Conservation (phyloP, 768 basidiomycete species). For the Mycena alexandri region DNA sequence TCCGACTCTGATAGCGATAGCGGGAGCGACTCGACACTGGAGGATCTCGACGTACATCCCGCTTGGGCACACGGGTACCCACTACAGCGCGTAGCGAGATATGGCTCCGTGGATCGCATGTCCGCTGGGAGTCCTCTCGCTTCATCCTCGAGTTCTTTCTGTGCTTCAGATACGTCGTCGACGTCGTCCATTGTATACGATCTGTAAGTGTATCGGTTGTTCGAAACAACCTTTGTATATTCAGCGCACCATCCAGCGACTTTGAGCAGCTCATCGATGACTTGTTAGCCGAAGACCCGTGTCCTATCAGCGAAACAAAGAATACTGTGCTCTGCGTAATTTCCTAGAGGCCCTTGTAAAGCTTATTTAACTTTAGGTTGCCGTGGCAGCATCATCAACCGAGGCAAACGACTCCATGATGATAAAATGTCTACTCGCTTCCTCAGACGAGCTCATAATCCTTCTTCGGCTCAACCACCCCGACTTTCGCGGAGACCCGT, state of each 20-base stretch:
- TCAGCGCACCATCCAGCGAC: constrained; percentile 38
- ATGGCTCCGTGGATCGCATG: background rate
- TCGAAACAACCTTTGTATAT: background rate
- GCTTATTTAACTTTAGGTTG: constrained; percentile 41
- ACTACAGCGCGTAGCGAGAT: constrained; percentile 25
- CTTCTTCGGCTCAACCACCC: constrained; percentile 59
- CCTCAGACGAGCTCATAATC: constrained; percentile 55
- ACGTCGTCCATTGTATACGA: constrained; percentile 48
- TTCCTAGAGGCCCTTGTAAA: background rate
- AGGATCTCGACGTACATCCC: constrained; percentile 29
- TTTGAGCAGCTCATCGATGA: constrained; percentile 50
- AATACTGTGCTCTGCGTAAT: constrained; percentile 37
- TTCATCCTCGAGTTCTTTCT: constrained; percentile 16
- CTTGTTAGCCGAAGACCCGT: constrained; percentile 43
- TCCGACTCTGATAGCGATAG: constrained; percentile 32
- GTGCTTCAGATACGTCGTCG: constrained; percentile 45
- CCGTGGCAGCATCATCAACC: constrained; percentile 46
- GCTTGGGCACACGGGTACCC: constrained; percentile 30
- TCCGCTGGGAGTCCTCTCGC: background rate
- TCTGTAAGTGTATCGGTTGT: constrained; percentile 39
- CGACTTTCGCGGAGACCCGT: constrained; percentile 62
- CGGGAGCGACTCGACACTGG: constrained; percentile 33
- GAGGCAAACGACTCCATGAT: constrained; percentile 50
- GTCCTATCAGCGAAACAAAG: constrained; percentile 36
- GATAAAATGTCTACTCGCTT: constrained; percentile 53